A percentile compares a stretch with the other conserved stretches of the same genome.
phyloP scores from a whole-genome alignment of 2,329 filamentous ascomycete genomes.

The Podosphaera xanthii region DNA sequence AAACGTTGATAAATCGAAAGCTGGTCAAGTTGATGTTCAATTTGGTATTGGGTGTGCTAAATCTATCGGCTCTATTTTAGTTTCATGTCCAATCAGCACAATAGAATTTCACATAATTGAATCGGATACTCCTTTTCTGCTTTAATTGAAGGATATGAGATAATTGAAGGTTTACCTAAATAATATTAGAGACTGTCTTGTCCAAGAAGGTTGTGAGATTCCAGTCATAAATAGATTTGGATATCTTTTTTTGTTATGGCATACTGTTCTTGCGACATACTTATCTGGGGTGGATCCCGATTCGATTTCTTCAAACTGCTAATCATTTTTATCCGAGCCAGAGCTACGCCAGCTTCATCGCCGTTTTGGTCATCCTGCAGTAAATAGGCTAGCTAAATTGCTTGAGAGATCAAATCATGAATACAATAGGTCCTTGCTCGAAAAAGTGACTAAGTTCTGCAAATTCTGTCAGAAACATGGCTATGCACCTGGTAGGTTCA shows the following conservation, averaged over 20 bases:
- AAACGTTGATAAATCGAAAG: neutral
- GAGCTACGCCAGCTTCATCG: neutral
- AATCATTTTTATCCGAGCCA: neutral
- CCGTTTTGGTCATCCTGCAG: neutral
- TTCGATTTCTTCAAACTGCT: neutral
- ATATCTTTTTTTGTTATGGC: neutral
- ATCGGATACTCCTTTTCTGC: neutral
- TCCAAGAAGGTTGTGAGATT: neutral
- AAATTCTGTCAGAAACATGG: neutral
- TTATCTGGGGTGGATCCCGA: neutral
- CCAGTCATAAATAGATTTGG: neutral
- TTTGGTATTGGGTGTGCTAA: neutral
- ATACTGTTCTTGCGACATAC: neutral
- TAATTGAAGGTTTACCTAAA: neutral
- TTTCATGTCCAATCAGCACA: neutral
- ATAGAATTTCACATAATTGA: neutral
- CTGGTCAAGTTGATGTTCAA: neutral
- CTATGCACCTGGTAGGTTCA: neutral
- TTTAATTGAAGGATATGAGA: neutral
- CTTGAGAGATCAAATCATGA: neutral
- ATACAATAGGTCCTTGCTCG: neutral
- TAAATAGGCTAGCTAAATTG: neutral
- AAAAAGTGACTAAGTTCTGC: neutral
- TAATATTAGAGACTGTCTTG: neutral
- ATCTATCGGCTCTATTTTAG: neutral